Evolutionary conservation across 2,329 filamentous ascomycete species (phyloP), one percentile per base, ranked within the genome.

Genomic region (Fusarium temperatum): DNA sequence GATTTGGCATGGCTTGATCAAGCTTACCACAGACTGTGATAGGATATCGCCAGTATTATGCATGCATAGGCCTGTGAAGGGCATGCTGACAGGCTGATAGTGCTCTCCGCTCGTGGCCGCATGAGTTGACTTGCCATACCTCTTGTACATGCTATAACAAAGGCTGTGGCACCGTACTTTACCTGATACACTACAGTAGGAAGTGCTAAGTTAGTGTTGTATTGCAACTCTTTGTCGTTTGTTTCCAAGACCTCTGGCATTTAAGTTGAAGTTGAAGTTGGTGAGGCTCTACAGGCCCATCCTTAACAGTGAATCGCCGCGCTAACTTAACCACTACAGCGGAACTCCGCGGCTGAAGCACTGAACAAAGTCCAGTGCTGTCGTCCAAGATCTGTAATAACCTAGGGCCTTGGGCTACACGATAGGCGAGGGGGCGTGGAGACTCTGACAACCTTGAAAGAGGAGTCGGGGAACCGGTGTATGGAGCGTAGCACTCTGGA

Each of bases 391-490:
- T 63, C 59, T 54, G 60, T 59, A 36, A 51, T 63, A 24, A 51
- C 30, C n/a, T 35, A 30, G 42, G 32, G 54, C 61, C 61, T 58
- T 66, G 53, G 47, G 58, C 62, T 51, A 35, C 18, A 39, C 74
- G 73, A 75, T 75, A 67, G 68, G 72, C 73, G 72, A 75, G 56
- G 41, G n/a, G 44, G 38, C 54, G 54, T 63, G 57, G 61, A 59
- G 54, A 63, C 51, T 42, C 32, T 53, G 51, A 28, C 24, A 39
- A 45, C 38, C 35, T 55, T 28, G 24, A 24, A 42, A 39, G 36
- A 30, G 28, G 28, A 55, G 28, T 61, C 58, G 36, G 58, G 48
- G n/a, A 55, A 30, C 20, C 24, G 35, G 57, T 69, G 56, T 44
- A 50, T 64, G 48, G 30, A 68, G 50, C 24, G 36, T 45, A 44